phyloP scores from a whole-genome alignment of 1,139 yeast species.

The Kodamaea anthophila region DNA sequence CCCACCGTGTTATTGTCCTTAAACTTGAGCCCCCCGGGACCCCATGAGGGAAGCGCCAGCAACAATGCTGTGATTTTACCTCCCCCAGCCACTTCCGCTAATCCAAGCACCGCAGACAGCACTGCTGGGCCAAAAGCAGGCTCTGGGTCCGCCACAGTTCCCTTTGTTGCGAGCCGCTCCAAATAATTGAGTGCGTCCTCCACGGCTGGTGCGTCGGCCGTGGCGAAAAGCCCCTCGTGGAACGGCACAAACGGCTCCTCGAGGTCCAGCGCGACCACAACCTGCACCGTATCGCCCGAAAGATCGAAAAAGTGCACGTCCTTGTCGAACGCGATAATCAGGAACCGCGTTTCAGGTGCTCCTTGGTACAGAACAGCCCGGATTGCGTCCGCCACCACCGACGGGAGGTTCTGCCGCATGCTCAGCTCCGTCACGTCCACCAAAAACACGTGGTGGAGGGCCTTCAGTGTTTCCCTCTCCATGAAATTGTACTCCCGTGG shows the following conservation, averaged over 20 bases:
- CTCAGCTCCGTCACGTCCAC: constrained; percentile 70
- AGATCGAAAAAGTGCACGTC: constrained; percentile 71
- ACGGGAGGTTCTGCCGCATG: constrained; percentile 56
- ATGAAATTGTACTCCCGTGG: constrained; percentile 64
- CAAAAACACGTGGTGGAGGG: constrained; percentile 67
- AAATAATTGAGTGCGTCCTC: constrained; percentile 63
- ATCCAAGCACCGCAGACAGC: constrained; percentile 60
- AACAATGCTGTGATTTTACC: constrained; percentile 75
- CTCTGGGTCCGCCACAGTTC: constrained; percentile 48
- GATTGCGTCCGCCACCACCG: constrained; percentile 68
- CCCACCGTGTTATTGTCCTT: constrained; percentile 41
- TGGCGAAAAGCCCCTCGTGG: constrained; percentile 71
- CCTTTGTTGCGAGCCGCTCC: constrained; percentile 38
- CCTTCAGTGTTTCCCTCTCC: constrained; percentile 28
- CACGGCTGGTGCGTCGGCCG: constrained; percentile 60
- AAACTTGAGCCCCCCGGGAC: constrained; percentile 69
- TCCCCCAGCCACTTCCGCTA: constrained; percentile 65
- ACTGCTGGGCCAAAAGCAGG: constrained; percentile 80
- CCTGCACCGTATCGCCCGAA: constrained; percentile 55
- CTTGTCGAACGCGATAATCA: constrained; percentile 74
- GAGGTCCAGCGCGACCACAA: constrained; percentile 64
- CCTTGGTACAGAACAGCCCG: constrained; percentile 44
- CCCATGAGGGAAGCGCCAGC: constrained; percentile 71
- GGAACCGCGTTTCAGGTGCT: constrained; percentile 35
- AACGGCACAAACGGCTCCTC: constrained; percentile 83